Base-by-base conservation (phyloP, 352 stramenopile genomes). In the Pythium insidiosum region DNA sequence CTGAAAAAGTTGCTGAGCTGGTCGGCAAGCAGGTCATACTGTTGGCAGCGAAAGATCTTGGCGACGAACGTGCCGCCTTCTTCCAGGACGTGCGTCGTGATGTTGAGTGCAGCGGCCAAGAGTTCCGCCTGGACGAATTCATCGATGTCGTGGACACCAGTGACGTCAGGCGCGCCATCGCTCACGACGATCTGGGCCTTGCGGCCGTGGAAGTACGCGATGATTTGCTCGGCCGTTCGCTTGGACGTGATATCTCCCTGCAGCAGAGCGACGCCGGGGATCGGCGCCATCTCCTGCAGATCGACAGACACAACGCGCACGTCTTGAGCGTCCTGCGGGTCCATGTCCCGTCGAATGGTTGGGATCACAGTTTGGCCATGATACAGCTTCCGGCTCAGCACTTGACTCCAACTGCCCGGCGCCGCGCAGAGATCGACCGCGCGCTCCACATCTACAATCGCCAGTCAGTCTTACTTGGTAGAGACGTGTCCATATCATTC, bases 91-190 rank as follows among this genome's bases (percentile, higher is more conserved):
- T 97, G 91, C 0, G 90, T 97, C 9, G 94, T 97, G 47, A 99
- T 99, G 63, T 98, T 97, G 18, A 99, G 75, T n/a, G 96, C 96
- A 0, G 95, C 92, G 0, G 97, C 69, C 12, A 99, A 63, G 18
- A 99, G 77, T 60, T 99, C 92, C 5, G 89, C 88, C 65, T 98
- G 93, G 28, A 99, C 74, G 62, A 98, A 99, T 60, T 98, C 95
- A 72, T 99, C 97, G 24, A 99, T 94, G 53, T 99, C 95, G 58
- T 99, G 96, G 20, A 99, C 79, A n/a, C 96, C 95, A 3, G 96
- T 99, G n/a, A 99, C 96, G 60, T 99, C 97, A 0, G 97, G 97
- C 10, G 97, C 97, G 37, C 97, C 97, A 63, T 99, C 97, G 46
- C 94, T 99, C 34, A 99, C 88, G 5, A 99, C 95, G 7, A 99